Evolutionary conservation across 495 filamentous ascomycete species (phyloP), one percentile per base, ranked within the genome.

Genomic region (Talaromyces adpressus): DNA sequence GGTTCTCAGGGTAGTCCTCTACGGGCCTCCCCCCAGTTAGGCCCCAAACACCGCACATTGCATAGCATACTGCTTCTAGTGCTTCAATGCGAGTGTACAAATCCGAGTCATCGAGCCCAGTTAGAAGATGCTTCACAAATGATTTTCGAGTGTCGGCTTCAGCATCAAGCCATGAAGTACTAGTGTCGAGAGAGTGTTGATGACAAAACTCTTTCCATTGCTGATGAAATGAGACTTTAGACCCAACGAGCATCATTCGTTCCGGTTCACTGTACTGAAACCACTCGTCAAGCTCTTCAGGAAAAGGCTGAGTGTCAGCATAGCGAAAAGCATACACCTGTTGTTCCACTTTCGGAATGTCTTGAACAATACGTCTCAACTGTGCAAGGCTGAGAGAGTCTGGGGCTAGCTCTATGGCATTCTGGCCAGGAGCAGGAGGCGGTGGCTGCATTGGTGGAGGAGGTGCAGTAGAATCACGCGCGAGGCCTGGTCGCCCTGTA

Each of bases 241-340:
- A 86, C 41, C 84, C 80, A 49, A 87, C 80, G 57, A 94, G 74
- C 79, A 83, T 81, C 52, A 74, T 77, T 53, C 89, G 83, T 63
- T 91, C 89, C 73, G 90, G 91, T 63, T 92, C 89, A 54, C 77
- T 82, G 75, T 98, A 98, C 56, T 86, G 82, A 73, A 98, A 98
- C 93, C 93, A 98, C 75, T 98, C 94, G 67, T 97, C 91, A 22
- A 98, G 78, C 77, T 98, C 94, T 62, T 94, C 92, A 7, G 87
- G 82, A 64, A 95, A 87, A 1, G 86, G 80, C 47, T 91, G 85
- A 3, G 87, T 82, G 75, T 97, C 91, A n/a, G 84, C 79, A 77
- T 98, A 98, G 68, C 85, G 84, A 73, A 94, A 98, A 57, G 93
- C 91, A 78, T 98, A 98, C n/a, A 91, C 91, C 54, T 87, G 85